Evolutionary conservation across 257 asterid genomes (phyloP), one percentile per base, ranked within the genome.

Genomic region (Solanum chilense): DNA sequence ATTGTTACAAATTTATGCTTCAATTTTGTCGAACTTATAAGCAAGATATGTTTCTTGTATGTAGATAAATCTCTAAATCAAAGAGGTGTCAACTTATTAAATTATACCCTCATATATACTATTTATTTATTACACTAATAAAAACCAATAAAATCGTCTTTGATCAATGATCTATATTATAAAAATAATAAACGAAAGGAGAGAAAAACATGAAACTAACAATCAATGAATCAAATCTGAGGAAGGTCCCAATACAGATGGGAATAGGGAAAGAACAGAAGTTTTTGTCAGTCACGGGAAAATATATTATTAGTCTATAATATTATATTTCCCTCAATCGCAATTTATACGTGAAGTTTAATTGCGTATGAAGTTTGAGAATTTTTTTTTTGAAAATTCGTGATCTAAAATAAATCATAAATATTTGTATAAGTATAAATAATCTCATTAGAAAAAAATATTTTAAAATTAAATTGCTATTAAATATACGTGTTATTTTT

Each of bases 261-360:
- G 84, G 90, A 87, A 86, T 84, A 31, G 66, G 5, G 56, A 21
- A 78, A 27, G 75, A 42, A 87, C 85, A 87, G 62, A 85, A 81
- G 87, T 68, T 86, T 83, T 87, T 89, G 93, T 91, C 93, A 86
- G 93, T 94, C 96, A 93, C 94, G 95, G 92, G 93, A 91, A 86
- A 31, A 60, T 78, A 87, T 58, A 76, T 18, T 68, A 42, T 86
- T 68, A 68, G 81, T 87, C 45, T 33, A 70, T 56, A 7, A 56
- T 56, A 56, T 18, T 56, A 56, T 3, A 1, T 1, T 29, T 29
- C 29, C 29, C 29, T 29, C 29, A 29, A 29, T 29, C 2, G 29
- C 2, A 56, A 56, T 56, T 56, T 56, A 56, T 56, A 56, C 20
- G n/a, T 56, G 2, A 16, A 56, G n/a, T 18, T 56, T 18, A 0